phyloP scores from a whole-genome alignment of 2,329 filamentous ascomycete genomes.

The Zymoseptoria pseudotritici region DNA sequence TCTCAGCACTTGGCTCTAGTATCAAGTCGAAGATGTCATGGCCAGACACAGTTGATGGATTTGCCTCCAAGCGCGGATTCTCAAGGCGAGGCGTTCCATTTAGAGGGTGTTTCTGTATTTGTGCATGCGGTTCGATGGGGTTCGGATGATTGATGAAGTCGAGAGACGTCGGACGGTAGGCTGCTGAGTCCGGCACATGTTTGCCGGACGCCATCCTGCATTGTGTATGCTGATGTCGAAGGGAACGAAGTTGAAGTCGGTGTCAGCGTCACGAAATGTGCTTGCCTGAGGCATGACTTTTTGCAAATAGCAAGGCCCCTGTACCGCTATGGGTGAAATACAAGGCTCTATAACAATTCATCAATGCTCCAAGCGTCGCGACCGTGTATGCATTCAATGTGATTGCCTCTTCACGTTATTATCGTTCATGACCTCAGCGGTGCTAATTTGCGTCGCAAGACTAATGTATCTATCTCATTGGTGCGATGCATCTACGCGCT shows the following conservation, averaged over 20 bases:
- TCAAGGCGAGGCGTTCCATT: slow-evolving; percentile 23
- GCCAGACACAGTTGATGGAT: slow-evolving; percentile 9
- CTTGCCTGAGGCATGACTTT: too few relatives aligned
- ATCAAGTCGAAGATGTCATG: slow-evolving; percentile 23
- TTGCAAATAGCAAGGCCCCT: too few relatives aligned
- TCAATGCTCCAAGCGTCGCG: too few relatives aligned
- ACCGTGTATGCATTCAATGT: too few relatives aligned
- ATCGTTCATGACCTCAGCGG: not conserved
- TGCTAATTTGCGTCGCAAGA: not conserved
- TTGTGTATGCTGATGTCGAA: not conserved
- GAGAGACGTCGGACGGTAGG: slow-evolving; percentile 25
- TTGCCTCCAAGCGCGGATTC: slow-evolving; percentile 18
- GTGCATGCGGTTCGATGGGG: slow-evolving; percentile 29
- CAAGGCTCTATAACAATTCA: too few relatives aligned
- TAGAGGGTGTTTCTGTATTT: slow-evolving; percentile 26
- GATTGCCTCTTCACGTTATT: not conserved
- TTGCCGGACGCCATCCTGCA: slow-evolving; percentile 6
- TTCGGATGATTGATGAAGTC: slow-evolving; percentile 31
- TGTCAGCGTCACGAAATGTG: not conserved
- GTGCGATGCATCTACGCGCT: not conserved
- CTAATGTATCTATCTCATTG: not conserved
- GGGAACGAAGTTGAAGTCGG: not conserved
- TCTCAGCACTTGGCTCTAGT: slow-evolving; percentile 26
- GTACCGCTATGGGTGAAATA: too few relatives aligned
- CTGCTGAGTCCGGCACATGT: slow-evolving; percentile 6